phyloP scores from a whole-genome alignment of 2,329 filamentous ascomycete genomes.

The Botrytis cinerea region DNA sequence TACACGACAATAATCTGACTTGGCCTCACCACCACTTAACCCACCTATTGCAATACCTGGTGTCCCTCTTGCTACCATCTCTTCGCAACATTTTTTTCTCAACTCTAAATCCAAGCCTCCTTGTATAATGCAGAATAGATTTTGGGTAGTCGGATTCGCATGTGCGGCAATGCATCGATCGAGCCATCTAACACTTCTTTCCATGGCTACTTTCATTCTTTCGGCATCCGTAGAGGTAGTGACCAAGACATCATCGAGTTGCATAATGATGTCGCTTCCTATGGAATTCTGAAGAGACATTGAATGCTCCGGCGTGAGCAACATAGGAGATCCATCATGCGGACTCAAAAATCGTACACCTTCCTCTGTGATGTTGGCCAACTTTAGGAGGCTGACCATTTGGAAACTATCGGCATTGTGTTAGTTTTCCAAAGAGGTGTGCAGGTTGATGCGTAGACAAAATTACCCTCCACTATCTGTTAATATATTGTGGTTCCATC shows the following conservation, averaged over 20 bases:
- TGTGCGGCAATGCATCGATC: slow-evolving; percentile 93
- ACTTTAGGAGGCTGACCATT: slow-evolving; percentile 94
- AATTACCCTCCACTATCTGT: slow-evolving; percentile 73
- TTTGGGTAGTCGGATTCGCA: slow-evolving; percentile 78
- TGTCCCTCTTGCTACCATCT: slow-evolving; percentile 89
- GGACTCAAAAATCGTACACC: slow-evolving; percentile 95
- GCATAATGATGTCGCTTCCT: slow-evolving; percentile 99
- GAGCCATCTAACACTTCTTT: slow-evolving; percentile 90
- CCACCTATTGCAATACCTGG: slow-evolving; percentile 97
- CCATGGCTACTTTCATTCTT: slow-evolving; percentile 93
- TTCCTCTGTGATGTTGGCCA: slow-evolving; percentile 90
- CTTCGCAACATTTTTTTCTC: slow-evolving; percentile 76
- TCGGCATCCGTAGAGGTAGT: slow-evolving; percentile 88
- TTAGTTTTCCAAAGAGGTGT: slow-evolving; percentile 17
- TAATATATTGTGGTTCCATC: slow-evolving; percentile 93
- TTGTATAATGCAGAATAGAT: slow-evolving; percentile 98
- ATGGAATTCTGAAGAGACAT: slow-evolving; percentile 96
- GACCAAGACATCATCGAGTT: slow-evolving; percentile 95
- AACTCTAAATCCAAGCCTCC: slow-evolving; percentile 88
- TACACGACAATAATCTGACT: slow-evolving; percentile 87
- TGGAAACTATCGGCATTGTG: slow-evolving; percentile 72
- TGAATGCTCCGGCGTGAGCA: slow-evolving; percentile 95
- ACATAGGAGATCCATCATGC: slow-evolving; percentile 93
- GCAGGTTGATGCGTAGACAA: slow-evolving; percentile 28
- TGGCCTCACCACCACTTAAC: slow-evolving; percentile 91